Evolutionary conservation across 176 grass and related monocot species (phyloP).

Genomic region (Paspalum vaginatum): DNA sequence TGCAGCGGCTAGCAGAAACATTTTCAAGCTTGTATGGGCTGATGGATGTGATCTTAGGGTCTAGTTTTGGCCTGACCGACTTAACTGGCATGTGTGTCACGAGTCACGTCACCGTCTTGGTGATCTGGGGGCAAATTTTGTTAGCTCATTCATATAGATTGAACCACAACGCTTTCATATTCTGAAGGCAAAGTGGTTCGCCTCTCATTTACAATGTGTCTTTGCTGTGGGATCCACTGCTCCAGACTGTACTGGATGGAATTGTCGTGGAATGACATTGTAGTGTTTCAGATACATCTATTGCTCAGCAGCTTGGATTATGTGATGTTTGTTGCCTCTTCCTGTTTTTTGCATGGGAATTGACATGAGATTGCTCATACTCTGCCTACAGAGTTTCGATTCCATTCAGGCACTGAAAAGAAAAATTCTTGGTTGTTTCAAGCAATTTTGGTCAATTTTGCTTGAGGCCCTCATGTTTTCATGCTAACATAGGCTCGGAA

Average conservation of each 20-base stretch:
- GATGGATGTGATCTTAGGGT: conserved; percentile 3
- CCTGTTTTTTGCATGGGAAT: neutral
- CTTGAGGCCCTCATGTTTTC: neutral
- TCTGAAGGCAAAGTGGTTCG: neutral
- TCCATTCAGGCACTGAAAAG: conserved; percentile 10
- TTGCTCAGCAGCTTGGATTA: neutral
- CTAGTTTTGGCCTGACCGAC: neutral
- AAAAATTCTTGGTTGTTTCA: neutral
- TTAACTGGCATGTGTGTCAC: neutral
- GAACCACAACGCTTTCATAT: neutral
- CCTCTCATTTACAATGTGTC: neutral
- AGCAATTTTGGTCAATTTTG: neutral
- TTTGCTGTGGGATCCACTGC: neutral
- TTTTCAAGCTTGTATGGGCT: conserved; percentile 78
- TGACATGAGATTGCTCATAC: neutral
- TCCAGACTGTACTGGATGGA: conserved; percentile 15
- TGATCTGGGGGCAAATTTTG: neutral
- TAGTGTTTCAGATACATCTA: neutral
- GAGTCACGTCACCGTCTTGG: neutral
- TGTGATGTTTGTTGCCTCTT: conserved; percentile 15
- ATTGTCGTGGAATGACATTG: neutral
- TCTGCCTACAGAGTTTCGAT: neutral
- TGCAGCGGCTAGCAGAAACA: conserved; percentile 66
- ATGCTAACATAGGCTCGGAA: neutral
- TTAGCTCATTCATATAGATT: neutral